Evolutionary conservation across 1,284 basidiomycete species (phyloP).

Genomic region (Papiliotrema laurentii): DNA sequence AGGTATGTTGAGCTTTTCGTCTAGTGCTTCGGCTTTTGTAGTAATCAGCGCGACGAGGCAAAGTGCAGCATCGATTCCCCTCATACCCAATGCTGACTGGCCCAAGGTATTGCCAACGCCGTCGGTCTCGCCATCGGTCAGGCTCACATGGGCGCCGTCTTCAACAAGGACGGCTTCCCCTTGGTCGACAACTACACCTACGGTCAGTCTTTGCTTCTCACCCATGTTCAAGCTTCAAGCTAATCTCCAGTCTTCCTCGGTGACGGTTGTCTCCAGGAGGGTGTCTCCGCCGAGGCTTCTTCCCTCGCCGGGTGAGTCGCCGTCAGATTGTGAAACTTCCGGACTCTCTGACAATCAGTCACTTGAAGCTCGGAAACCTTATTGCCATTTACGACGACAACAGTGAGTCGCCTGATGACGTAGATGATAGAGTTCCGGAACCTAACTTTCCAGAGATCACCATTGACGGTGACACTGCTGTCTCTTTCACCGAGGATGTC

Average conservation of each 20-base stretch:
- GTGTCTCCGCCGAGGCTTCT: constrained; percentile 83
- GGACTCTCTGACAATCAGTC: constrained; percentile 52
- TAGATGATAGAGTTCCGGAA: not conserved
- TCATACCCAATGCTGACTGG: constrained; percentile 1
- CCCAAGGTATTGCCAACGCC: constrained; percentile 68
- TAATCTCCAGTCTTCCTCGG: constrained; percentile 68
- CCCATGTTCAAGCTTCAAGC: not conserved
- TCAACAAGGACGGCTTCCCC: constrained; percentile 80
- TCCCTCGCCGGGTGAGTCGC: constrained; percentile 67
- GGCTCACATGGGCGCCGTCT: constrained; percentile 79
- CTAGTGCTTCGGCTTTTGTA: too few species aligned
- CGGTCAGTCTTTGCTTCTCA: constrained; percentile 51
- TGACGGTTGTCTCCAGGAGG: constrained; percentile 95
- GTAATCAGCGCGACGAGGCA: too few species aligned
- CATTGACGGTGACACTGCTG: constrained; percentile 87
- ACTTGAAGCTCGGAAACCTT: constrained; percentile 87
- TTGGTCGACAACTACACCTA: constrained; percentile 89
- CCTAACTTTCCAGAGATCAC: constrained; percentile 66
- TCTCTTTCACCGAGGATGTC: constrained; percentile 93
- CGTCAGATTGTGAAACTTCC: too few species aligned
- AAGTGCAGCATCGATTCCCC: not conserved
- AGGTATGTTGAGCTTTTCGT: constrained; percentile 53
- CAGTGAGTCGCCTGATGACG: constrained; percentile 55
- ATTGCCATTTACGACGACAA: constrained; percentile 90
- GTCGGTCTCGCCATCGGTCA: constrained; percentile 92